Conservation (phyloP, 352 stramenopile genomes). For the Phytopythium boreale region DNA sequence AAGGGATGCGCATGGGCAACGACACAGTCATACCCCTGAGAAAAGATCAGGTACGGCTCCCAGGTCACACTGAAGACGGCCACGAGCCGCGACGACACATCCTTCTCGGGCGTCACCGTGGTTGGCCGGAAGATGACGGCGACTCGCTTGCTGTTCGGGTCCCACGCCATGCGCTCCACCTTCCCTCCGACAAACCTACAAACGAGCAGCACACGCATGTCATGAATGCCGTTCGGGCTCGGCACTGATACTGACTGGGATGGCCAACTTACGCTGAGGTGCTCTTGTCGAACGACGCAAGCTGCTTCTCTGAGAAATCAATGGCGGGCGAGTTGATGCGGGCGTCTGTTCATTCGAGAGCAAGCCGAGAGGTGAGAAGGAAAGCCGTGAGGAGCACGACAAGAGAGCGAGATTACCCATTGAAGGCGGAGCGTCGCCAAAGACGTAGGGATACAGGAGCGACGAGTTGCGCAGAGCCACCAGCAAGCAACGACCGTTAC, state of each 20-base stretch:
- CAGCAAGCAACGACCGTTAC: conserved; percentile 60
- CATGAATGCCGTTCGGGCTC: no score
- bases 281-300: conserved; percentile 61
- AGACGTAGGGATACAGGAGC: conserved; percentile 72
- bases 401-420: conserved; percentile 37
- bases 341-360: conserved; percentile 32
- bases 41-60: conserved; percentile 78
- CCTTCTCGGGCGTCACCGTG: conserved; percentile 14
- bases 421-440: conserved; percentile 46
- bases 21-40: conserved; percentile 36
- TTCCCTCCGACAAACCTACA: conserved; percentile 57
- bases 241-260: no score
- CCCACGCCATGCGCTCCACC: conserved; percentile 61
- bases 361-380: not conserved
- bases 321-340: conserved; percentile 70
- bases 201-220: not conserved
- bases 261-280: conserved; percentile 40
- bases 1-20: not conserved
- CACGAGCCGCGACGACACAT: conserved; percentile 47
- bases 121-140: conserved; percentile 52
- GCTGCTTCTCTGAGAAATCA: conserved; percentile 61
- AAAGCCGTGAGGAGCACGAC: not conserved
- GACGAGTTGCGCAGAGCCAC: conserved; percentile 54
- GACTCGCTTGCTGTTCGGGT: conserved; percentile 62
- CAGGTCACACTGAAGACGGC: conserved; percentile 68